Evolutionary conservation across 1,284 basidiomycete species (phyloP).

Genomic region (Psilocybe mexicana): DNA sequence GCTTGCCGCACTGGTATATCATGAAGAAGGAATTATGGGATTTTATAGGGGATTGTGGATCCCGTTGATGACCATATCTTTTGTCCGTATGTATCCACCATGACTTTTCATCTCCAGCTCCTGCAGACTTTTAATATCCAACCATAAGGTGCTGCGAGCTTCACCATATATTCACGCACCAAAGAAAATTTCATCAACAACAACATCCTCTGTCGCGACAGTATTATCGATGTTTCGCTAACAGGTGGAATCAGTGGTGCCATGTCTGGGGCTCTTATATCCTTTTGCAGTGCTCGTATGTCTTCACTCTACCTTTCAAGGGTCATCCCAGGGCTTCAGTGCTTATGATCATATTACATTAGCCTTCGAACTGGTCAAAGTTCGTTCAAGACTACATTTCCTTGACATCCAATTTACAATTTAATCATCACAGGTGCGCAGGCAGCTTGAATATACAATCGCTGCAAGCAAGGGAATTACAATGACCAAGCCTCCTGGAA

Average conservation of each 20-base stretch:
- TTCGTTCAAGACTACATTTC: constrained; percentile 33
- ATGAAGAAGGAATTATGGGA: constrained; percentile 89
- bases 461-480: constrained; percentile 74
- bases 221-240: constrained; percentile 68
- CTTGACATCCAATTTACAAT: not conserved
- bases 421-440: constrained; percentile 59
- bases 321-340: constrained; percentile 14
- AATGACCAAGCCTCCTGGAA: constrained; percentile 69
- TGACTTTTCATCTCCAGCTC: constrained; percentile 1
- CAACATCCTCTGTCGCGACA: constrained; percentile 57
- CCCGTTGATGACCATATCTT: constrained; percentile 94
- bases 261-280: constrained; percentile 81
- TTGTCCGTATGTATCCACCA: constrained; percentile 72
- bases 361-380: constrained; percentile 97
- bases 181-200: constrained; percentile 78
- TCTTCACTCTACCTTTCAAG: constrained; percentile 25
- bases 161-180: constrained; percentile 91
- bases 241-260: constrained; percentile 80
- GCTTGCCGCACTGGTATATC: constrained; percentile 75
- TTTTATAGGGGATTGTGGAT: constrained; percentile 93
- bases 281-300: constrained; percentile 82
- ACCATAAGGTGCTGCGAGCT: constrained; percentile 75
- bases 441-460: constrained; percentile 94
- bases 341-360: constrained; percentile 1
- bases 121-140: not conserved